Percentiles rank a stretch among this genome's conserved stretches.
These are phyloP conservation scores for Ceratocystis harringtonii DNA, from an alignment of 2,329 filamentous ascomycete species.

Conservation along the genomic window DNA sequence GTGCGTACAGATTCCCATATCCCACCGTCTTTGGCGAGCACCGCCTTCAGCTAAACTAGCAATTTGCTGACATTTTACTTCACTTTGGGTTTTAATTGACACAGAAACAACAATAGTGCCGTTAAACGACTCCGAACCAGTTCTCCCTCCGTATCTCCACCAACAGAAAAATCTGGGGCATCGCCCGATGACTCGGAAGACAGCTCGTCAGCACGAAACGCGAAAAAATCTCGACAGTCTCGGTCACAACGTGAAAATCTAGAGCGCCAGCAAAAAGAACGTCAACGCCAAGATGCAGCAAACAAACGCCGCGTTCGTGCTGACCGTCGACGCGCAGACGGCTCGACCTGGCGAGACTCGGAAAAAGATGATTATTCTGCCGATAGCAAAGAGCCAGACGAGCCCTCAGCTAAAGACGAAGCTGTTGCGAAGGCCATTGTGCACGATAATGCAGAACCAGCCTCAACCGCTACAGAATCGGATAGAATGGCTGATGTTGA, in stretches of 20 bases:
- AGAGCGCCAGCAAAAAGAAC: slow-evolving; percentile 60
- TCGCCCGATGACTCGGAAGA: slow-evolving; percentile 58
- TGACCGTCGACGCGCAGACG: slow-evolving; percentile 67
- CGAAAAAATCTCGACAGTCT: slow-evolving; percentile 46
- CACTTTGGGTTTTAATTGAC: slow-evolving; percentile 16
- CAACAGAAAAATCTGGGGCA: slow-evolving; percentile 33
- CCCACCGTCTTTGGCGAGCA: too few species aligned
- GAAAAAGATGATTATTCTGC: slow-evolving; percentile 24
- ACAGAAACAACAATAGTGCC: slow-evolving; percentile 48
- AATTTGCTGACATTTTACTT: slow-evolving; percentile 3
- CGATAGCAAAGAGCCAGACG: slow-evolving; percentile 21
- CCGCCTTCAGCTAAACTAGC: neutral
- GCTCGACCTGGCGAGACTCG: slow-evolving; percentile 32
- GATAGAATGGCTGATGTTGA: neutral
- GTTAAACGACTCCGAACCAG: slow-evolving; percentile 72
- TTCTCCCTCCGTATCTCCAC: slow-evolving; percentile 52
- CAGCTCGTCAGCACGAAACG: slow-evolving; percentile 36
- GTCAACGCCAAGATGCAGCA: slow-evolving; percentile 56
- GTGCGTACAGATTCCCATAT: slow-evolving; percentile 41
- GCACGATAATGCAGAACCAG: neutral
- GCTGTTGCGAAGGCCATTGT: neutral
- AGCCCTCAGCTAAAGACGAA: neutral
- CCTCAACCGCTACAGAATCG: neutral
- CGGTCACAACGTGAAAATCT: slow-evolving; percentile 48
- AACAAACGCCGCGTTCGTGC: slow-evolving; percentile 69